These are phyloP conservation scores for Linnemannia hyalina DNA, from an alignment of 192 early-diverging fungal genomes.

Conservation along the genomic window DNA sequence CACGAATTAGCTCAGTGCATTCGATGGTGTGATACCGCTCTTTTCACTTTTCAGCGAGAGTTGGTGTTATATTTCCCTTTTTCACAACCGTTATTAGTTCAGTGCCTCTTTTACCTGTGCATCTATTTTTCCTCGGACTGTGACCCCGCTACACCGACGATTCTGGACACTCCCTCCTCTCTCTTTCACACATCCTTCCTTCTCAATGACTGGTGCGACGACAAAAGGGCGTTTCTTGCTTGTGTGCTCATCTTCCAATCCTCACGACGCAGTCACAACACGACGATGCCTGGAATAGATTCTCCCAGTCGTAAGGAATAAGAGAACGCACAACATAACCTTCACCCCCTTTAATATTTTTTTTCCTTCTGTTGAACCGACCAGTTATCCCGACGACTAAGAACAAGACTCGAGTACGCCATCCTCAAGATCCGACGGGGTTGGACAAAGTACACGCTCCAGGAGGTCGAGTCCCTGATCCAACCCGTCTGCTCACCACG, in stretches of 20 bases:
- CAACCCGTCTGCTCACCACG: slow-evolving; percentile 42
- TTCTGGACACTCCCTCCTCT: background rate
- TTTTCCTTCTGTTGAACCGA: background rate
- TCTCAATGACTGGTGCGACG: background rate
- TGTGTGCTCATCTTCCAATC: background rate
- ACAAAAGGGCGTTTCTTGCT: background rate
- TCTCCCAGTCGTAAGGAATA: background rate
- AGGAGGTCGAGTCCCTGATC: slow-evolving; percentile 50
- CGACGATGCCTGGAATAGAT: slow-evolving; percentile 1
- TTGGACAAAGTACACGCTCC: slow-evolving; percentile 53
- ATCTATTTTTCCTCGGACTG: background rate
- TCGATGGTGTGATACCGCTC: no score
- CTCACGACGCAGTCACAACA: background rate
- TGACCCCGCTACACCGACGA: background rate
- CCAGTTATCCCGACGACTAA: slow-evolving; percentile 43
- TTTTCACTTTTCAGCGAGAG: background rate
- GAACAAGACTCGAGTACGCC: slow-evolving; percentile 53
- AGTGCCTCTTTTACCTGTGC: background rate
- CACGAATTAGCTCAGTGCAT: no score
- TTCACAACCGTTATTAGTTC: background rate
- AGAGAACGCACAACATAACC: background rate
- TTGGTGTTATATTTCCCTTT: background rate
- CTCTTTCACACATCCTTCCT: background rate
- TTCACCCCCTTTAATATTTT: slow-evolving; percentile 16
- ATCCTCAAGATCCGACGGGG: slow-evolving; percentile 50